phyloP scores from a whole-genome alignment of 83 land plant genomes.

The Thuja plicata region DNA sequence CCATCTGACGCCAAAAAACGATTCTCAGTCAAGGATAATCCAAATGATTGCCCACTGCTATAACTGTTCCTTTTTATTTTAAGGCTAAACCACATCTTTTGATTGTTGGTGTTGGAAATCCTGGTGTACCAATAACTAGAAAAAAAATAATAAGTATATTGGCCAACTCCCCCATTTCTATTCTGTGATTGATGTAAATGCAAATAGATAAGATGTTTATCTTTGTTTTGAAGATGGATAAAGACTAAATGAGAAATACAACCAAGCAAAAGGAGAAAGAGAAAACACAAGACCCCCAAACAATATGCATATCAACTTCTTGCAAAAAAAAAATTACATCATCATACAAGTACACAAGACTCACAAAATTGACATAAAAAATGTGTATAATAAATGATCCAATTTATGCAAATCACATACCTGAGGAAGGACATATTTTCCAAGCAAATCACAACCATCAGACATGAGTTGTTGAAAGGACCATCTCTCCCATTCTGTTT shows the following conservation, averaged over 20 bases:
- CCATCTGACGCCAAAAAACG: background rate
- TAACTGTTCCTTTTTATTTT: no score
- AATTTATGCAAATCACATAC: constrained; percentile 21
- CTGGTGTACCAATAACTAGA: background rate
- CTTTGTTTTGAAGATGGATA: background rate
- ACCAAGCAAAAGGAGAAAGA: background rate
- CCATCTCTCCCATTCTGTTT: constrained; percentile 70
- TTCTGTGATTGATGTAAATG: background rate
- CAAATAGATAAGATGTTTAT: background rate
- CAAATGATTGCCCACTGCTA: background rate
- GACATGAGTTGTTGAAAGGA: constrained; percentile 61
- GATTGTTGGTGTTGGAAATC: background rate
- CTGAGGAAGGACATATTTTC: constrained; percentile 63
- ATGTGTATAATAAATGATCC: background rate
- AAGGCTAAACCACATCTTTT: background rate
- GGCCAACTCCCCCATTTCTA: no score
- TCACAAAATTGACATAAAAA: background rate
- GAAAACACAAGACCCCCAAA: background rate
- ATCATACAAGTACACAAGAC: background rate
- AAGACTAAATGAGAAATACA: background rate
- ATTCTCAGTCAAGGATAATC: background rate
- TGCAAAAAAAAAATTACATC: background rate
- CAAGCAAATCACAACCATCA: constrained; percentile 77
- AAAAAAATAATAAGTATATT: no score
- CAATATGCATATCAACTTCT: background rate